These are phyloP conservation scores for Microascus cirrosus DNA, from an alignment of 2,329 filamentous ascomycete genomes.

Conservation along the genomic window DNA sequence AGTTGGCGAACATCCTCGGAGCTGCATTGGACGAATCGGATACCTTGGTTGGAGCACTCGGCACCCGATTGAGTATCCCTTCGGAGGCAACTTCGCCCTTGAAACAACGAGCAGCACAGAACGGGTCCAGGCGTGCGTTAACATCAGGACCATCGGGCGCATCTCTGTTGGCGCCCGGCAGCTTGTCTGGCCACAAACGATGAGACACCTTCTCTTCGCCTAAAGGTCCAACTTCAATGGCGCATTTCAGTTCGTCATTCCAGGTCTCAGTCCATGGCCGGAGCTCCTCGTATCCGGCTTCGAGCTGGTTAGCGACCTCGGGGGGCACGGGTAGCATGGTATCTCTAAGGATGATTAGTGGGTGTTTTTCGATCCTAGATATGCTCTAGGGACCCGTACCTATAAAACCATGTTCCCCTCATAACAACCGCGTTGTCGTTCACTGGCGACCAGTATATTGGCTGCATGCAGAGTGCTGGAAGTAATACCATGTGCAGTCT, in stretches of 20 bases:
- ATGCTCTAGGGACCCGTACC: slow-evolving; percentile 24
- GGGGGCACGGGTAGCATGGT: slow-evolving; percentile 86
- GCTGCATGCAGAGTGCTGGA: slow-evolving; percentile 77
- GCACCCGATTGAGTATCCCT: slow-evolving; percentile 21
- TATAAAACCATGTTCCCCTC: slow-evolving; percentile 94
- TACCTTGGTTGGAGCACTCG: slow-evolving; percentile 13
- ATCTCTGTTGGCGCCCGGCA: slow-evolving; percentile 10
- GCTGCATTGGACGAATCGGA: slow-evolving; percentile 12
- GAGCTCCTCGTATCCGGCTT: slow-evolving; percentile 79
- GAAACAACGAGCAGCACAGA: slow-evolving; percentile 49
- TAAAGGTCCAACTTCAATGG: slow-evolving; percentile 75
- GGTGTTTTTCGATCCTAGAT: too few relatives aligned
- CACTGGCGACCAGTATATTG: slow-evolving; percentile 94
- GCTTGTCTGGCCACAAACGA: slow-evolving; percentile 58
- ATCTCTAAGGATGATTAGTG: slow-evolving; percentile 34
- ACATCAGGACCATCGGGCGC: background rate
- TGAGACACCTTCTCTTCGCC: slow-evolving; percentile 89
- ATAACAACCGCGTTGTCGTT: slow-evolving; percentile 77
- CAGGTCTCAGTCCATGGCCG: slow-evolving; percentile 87
- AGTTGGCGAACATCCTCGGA: slow-evolving; percentile 50
- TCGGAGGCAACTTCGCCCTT: slow-evolving; percentile 47
- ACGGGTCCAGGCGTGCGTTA: slow-evolving; percentile 27
- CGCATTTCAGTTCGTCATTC: slow-evolving; percentile 82
- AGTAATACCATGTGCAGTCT: slow-evolving; percentile 80
- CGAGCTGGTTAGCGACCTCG: slow-evolving; percentile 78